Evolutionary conservation across 2,329 filamentous ascomycete genomes (phyloP).

Genomic region (Endoconidiophora polonica): DNA sequence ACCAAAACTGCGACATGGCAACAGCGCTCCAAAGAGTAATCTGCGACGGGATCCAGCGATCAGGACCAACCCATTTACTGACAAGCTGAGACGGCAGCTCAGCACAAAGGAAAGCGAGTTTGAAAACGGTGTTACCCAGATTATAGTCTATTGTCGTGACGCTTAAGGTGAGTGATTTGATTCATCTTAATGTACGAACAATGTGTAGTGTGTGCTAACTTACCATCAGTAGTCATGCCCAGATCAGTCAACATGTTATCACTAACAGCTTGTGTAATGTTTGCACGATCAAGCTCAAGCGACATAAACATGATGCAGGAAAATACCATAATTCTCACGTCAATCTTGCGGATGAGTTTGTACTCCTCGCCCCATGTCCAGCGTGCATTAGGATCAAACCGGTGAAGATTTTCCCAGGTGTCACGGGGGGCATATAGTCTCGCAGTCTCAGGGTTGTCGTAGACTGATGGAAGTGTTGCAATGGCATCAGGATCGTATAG

Average conservation of each 20-base stretch:
- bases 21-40: conserved; percentile 40
- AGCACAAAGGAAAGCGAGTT: conserved; percentile 19
- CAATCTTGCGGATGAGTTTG: conserved; percentile 24
- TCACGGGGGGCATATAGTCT: conserved; percentile 21
- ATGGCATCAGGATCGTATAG: conserved; percentile 17
- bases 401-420: conserved; percentile 25
- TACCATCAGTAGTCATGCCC: conserved; percentile 25
- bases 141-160: conserved; percentile 18
- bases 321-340: conserved; percentile 29
- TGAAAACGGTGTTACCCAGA: conserved; percentile 21
- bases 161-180: neutral
- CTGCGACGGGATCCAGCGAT: conserved; percentile 43
- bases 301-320: conserved; percentile 25
- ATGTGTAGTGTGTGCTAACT: neutral
- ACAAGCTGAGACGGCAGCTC: conserved; percentile 43
- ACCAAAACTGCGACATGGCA: conserved; percentile 29
- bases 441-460: conserved; percentile 22
- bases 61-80: conserved; percentile 39
- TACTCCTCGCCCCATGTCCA: conserved; percentile 27
- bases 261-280: conserved; percentile 29
- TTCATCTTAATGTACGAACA: neutral
- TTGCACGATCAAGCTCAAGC: conserved; percentile 33
- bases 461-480: conserved; percentile 23
- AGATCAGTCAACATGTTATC: conserved; percentile 31
- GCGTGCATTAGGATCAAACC: conserved; percentile 29